Conservation (phyloP, 768 basidiomycete species). For the Sporobolomyces roseus region DNA sequence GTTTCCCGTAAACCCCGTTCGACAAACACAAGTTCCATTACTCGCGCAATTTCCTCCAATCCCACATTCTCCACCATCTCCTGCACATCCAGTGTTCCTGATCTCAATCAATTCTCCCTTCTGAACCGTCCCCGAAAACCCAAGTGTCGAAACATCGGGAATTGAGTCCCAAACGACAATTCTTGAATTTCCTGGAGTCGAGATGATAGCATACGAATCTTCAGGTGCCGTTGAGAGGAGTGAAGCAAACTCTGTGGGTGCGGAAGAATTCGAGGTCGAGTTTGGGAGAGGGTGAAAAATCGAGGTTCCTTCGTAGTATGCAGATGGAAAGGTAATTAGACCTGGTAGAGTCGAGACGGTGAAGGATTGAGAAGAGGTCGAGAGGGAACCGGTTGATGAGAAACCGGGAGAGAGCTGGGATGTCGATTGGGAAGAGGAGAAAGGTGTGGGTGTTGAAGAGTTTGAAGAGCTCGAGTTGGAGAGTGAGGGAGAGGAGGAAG, state of each 20-base stretch:
- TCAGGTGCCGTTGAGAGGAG: slow-evolving; percentile 28
- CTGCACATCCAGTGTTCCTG: slow-evolving; percentile 41
- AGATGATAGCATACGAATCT: not conserved
- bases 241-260: slow-evolving; percentile 24
- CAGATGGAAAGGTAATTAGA: slow-evolving; percentile 61
- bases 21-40: slow-evolving; percentile 66
- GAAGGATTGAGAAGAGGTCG: slow-evolving; percentile 54
- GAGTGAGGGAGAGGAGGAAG: slow-evolving; percentile 19
- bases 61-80: slow-evolving; percentile 60
- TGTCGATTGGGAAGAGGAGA: slow-evolving; percentile 4
- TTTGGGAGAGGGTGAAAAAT: slow-evolving; percentile 61
- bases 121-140: slow-evolving; percentile 34
- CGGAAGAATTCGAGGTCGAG: not conserved
- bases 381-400: slow-evolving; percentile 50
- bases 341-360: slow-evolving; percentile 55
- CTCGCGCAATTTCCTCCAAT: slow-evolving; percentile 45
- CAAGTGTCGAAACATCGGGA: slow-evolving; percentile 63
- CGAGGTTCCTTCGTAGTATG: slow-evolving; percentile 64
- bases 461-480: not conserved
- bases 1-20: slow-evolving; percentile 68
- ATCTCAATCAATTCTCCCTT: not conserved
- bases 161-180: slow-evolving; percentile 74
- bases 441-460: slow-evolving; percentile 3
- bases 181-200: slow-evolving; percentile 46
- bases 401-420: not conserved